These are phyloP conservation scores for Aspergillus brasiliensis DNA, from an alignment of 2,329 filamentous ascomycete genomes.

Conservation along the genomic window DNA sequence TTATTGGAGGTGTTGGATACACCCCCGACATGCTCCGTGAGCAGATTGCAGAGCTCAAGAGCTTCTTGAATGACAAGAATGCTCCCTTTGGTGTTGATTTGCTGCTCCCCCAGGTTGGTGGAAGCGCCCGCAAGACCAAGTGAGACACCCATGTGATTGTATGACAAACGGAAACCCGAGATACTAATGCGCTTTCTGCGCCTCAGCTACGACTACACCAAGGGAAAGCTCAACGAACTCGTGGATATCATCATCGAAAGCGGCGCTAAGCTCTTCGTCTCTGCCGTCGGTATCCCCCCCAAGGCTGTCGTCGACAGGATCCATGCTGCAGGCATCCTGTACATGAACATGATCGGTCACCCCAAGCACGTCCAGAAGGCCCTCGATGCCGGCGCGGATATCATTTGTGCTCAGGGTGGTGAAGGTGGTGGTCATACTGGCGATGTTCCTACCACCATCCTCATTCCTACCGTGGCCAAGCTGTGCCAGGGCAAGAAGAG, in stretches of 20 bases:
- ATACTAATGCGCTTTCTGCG: constrained; percentile 16
- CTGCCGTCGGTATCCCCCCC: constrained; percentile 90
- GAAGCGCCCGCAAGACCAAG: constrained; percentile 94
- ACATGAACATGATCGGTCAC: constrained; percentile 99
- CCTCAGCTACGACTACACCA: constrained; percentile 95
- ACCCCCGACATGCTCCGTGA: constrained; percentile 96
- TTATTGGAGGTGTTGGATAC: constrained; percentile 89
- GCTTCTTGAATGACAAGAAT: constrained; percentile 24
- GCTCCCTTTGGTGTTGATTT: constrained; percentile 45
- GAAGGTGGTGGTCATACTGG: constrained; percentile 97
- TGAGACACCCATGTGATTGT: constrained; percentile 39
- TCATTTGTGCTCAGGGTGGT: constrained; percentile 97
- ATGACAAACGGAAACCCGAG: neutral
- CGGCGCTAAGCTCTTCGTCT: constrained; percentile 91
- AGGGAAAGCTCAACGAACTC: constrained; percentile 92
- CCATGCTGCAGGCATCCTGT: constrained; percentile 82
- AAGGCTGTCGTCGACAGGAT: constrained; percentile 86
- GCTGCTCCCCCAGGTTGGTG: constrained; percentile 90
- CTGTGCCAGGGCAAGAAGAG: constrained; percentile 79
- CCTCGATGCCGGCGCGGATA: constrained; percentile 85
- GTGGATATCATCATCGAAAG: constrained; percentile 91
- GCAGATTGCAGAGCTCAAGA: constrained; percentile 92
- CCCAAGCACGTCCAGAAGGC: constrained; percentile 99
- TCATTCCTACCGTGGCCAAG: constrained; percentile 90
- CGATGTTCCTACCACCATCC: constrained; percentile 84